Conservation (phyloP, 306 rosid genomes). For the Dicorynia guianensis region DNA sequence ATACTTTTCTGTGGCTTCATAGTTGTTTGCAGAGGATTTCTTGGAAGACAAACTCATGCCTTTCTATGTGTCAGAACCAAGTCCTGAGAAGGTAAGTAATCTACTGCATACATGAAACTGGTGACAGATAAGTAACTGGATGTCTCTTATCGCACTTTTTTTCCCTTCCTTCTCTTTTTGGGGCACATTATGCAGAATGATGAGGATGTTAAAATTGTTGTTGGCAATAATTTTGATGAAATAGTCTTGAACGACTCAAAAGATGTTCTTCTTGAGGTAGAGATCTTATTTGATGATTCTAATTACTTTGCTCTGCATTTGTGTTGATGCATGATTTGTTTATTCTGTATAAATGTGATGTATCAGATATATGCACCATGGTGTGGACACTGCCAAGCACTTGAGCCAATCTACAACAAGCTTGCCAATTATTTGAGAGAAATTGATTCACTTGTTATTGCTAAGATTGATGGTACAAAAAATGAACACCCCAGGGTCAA, state of each 20-base stretch:
- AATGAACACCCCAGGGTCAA: slow-evolving; percentile 74
- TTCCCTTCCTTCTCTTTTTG: neutral
- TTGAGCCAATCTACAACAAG: slow-evolving; percentile 73
- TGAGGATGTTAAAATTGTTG: slow-evolving; percentile 65
- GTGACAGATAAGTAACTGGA: neutral
- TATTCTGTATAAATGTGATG: too few relatives aligned
- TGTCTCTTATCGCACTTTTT: neutral
- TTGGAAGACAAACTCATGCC: slow-evolving; percentile 71
- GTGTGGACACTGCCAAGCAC: slow-evolving; percentile 79
- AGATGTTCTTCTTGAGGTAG: slow-evolving; percentile 76
- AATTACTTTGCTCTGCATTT: neutral
- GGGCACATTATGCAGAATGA: slow-evolving; percentile 48
- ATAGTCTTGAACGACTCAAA: slow-evolving; percentile 73
- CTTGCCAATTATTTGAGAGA: slow-evolving; percentile 64
- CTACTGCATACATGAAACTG: neutral
- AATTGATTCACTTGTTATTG: slow-evolving; percentile 61
- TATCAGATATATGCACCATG: slow-evolving; percentile 71
- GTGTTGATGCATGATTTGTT: neutral
- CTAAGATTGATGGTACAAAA: slow-evolving; percentile 75
- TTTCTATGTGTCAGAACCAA: slow-evolving; percentile 63
- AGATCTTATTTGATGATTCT: neutral
- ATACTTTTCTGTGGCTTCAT: neutral
- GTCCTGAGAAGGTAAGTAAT: slow-evolving; percentile 62
- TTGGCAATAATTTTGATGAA: slow-evolving; percentile 64
- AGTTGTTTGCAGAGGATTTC: slow-evolving; percentile 65